A percentile compares a stretch with the other conserved stretches of the same genome.
phyloP scores from a whole-genome alignment of 1,284 basidiomycete species.

The Vanrija pseudolonga region DNA sequence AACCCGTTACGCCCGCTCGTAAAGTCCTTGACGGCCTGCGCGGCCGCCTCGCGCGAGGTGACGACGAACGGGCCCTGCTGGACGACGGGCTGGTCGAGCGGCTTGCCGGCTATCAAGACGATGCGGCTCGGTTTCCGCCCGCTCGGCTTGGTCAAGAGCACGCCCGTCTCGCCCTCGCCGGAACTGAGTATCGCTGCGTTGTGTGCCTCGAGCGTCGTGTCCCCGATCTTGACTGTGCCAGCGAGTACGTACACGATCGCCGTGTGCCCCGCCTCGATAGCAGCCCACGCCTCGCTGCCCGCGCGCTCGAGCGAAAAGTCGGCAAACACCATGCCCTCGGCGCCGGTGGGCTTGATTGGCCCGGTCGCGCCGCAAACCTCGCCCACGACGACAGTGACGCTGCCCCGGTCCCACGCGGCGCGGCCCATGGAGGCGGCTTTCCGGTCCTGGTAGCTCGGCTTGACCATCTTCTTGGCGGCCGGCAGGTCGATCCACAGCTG shows the following conservation, averaged over 20 bases:
- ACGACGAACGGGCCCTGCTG: constrained; percentile 64
- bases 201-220: constrained; percentile 57
- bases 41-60: constrained; percentile 73
- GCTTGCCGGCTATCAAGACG: constrained; percentile 78
- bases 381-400: constrained; percentile 82
- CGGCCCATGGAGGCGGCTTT: background rate
- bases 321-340: constrained; percentile 90
- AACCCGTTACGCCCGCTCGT: constrained; percentile 78
- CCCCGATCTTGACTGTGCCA: constrained; percentile 57
- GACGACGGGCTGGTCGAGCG: constrained; percentile 79
- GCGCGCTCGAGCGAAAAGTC: constrained; percentile 66
- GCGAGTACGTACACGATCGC: constrained; percentile 70
- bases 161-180: constrained; percentile 34
- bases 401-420: constrained; percentile 36
- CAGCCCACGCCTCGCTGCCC: constrained; percentile 70
- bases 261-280: constrained; percentile 78
- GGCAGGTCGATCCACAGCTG: constrained; percentile 96
- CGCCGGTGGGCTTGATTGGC: constrained; percentile 47
- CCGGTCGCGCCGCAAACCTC: constrained; percentile 68
- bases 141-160: constrained; percentile 24
- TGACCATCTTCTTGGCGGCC: constrained; percentile 74
- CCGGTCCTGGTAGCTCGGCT: constrained; percentile 49
- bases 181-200: constrained; percentile 63
- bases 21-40: constrained; percentile 78
- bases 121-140: constrained; percentile 52